phyloP scores from a whole-genome alignment of 2,329 filamentous ascomycete genomes.

The Keithomyces neogunnii region DNA sequence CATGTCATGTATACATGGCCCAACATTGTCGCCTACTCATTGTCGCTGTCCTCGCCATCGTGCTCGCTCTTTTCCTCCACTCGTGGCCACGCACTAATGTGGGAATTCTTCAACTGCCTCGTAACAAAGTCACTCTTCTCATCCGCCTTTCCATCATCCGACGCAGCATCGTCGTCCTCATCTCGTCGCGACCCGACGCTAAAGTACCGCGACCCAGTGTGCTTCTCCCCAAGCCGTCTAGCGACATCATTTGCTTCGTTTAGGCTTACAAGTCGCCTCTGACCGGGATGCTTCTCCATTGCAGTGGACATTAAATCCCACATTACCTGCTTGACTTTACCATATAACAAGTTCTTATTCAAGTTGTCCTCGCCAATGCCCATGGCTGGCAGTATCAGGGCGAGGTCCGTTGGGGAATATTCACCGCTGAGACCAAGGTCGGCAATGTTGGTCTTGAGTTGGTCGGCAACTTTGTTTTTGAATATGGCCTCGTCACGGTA shows the following conservation, averaged over 20 bases:
- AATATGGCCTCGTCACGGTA: constrained; percentile 4
- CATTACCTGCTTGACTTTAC: constrained; percentile 14
- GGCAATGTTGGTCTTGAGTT: constrained; percentile 13
- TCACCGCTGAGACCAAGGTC: constrained; percentile 18
- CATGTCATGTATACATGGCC: background rate
- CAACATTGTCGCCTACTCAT: background rate
- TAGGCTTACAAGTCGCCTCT: constrained; percentile 43
- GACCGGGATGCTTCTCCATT: constrained; percentile 23
- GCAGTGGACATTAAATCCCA: constrained; percentile 26
- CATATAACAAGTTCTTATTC: constrained; percentile 4
- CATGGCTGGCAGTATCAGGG: constrained; percentile 18
- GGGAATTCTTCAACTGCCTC: constrained; percentile 10
- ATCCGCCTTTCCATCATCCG: constrained; percentile 14
- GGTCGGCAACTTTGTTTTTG: constrained; percentile 10
- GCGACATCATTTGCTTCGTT: constrained; percentile 52
- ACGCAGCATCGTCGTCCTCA: constrained; percentile 14
- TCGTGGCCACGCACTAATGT: constrained; percentile 13
- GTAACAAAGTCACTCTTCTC: constrained; percentile 22
- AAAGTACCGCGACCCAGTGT: constrained; percentile 29
- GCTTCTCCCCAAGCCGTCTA: constrained; percentile 43
- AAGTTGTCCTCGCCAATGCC: constrained; percentile 13
- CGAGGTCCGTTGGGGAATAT: constrained; percentile 18
- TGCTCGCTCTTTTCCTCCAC: constrained; percentile 10
- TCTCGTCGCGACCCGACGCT: constrained; percentile 20
- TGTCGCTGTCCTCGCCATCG: constrained; percentile 3